These are phyloP conservation scores for Lachnellula suecica DNA, from an alignment of 2,329 filamentous ascomycete species.

Conservation along the genomic window DNA sequence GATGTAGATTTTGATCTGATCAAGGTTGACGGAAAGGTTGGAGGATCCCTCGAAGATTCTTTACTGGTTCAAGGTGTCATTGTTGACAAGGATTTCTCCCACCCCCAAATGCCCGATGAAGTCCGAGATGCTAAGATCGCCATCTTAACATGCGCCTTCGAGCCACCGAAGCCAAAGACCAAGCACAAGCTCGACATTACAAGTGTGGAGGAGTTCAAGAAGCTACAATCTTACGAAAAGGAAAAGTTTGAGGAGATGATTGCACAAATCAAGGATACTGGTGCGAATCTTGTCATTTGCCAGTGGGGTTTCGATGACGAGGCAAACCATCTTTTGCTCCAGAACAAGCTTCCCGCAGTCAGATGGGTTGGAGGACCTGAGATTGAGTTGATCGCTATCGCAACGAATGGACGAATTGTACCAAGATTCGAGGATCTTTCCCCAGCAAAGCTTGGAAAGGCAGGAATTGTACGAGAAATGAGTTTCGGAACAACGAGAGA, in stretches of 20 bases:
- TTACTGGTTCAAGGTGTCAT: slow-evolving; percentile 97
- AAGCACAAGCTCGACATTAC: slow-evolving; percentile 99
- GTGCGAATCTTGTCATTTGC: slow-evolving; percentile 96
- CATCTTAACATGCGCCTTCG: slow-evolving; percentile 96
- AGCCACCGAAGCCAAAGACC: slow-evolving; percentile 98
- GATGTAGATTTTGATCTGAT: slow-evolving; percentile 99
- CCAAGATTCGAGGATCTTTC: slow-evolving; percentile 95
- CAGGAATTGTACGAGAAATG: slow-evolving; percentile 91
- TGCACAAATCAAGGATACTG: slow-evolving; percentile 93
- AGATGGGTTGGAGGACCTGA: slow-evolving; percentile 98
- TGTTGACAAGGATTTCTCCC: slow-evolving; percentile 99
- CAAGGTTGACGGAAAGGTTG: slow-evolving; percentile 98
- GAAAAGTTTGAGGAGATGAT: slow-evolving; percentile 99
- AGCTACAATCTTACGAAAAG: slow-evolving; percentile 91
- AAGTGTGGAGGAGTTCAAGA: slow-evolving; percentile 96
- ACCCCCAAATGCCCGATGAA: slow-evolving; percentile 97
- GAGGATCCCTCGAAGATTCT: slow-evolving; percentile 88
- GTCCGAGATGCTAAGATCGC: slow-evolving; percentile 95
- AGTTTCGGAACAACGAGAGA: slow-evolving; percentile 95
- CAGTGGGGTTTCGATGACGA: slow-evolving; percentile 99
- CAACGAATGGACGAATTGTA: slow-evolving; percentile 96
- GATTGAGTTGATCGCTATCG: slow-evolving; percentile 97
- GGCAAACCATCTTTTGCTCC: slow-evolving; percentile 93
- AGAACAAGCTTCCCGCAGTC: slow-evolving; percentile 93
- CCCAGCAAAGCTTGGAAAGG: slow-evolving; percentile 84